Percentiles rank a stretch among this genome's conserved stretches.
phyloP scores from a whole-genome alignment of 2,329 filamentous ascomycete species.

The Cladorrhinum sp. region DNA sequence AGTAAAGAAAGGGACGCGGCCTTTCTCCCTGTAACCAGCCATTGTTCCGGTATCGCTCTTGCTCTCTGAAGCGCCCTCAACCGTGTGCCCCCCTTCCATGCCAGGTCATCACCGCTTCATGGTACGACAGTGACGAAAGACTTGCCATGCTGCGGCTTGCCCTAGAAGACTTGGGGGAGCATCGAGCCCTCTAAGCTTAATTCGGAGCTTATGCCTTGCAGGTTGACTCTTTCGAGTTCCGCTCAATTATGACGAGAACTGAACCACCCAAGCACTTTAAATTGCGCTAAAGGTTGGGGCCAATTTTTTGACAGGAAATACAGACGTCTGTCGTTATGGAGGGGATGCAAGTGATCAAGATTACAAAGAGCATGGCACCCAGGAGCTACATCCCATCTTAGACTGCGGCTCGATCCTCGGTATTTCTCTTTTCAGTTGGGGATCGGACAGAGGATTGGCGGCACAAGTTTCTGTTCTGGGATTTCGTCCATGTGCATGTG shows the following conservation, averaged over 20 bases:
- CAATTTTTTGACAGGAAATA: too few species aligned
- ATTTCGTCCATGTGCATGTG: neutral
- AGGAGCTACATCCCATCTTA: neutral
- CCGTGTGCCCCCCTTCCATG: neutral
- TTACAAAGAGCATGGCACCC: neutral
- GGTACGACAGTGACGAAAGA: neutral
- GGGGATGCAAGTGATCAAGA: neutral
- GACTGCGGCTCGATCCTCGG: neutral
- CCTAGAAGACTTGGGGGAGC: too few species aligned
- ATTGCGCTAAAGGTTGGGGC: too few species aligned
- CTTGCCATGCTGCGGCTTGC: too few species aligned
- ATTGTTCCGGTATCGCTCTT: neutral
- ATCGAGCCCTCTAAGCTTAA: too few species aligned
- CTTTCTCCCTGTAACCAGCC: neutral
- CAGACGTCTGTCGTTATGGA: too few species aligned
- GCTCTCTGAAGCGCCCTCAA: neutral
- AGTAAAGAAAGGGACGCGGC: too few species aligned
- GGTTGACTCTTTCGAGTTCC: too few species aligned
- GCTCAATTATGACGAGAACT: too few species aligned
- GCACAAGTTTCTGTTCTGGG: neutral
- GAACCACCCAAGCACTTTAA: too few species aligned
- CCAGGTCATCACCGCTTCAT: too few species aligned
- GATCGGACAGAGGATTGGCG: neutral
- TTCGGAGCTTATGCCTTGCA: too few species aligned
- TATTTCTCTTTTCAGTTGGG: neutral